Conservation (phyloP, 2,329 filamentous ascomycete species). For the Chrysoporthe austroafricana region DNA sequence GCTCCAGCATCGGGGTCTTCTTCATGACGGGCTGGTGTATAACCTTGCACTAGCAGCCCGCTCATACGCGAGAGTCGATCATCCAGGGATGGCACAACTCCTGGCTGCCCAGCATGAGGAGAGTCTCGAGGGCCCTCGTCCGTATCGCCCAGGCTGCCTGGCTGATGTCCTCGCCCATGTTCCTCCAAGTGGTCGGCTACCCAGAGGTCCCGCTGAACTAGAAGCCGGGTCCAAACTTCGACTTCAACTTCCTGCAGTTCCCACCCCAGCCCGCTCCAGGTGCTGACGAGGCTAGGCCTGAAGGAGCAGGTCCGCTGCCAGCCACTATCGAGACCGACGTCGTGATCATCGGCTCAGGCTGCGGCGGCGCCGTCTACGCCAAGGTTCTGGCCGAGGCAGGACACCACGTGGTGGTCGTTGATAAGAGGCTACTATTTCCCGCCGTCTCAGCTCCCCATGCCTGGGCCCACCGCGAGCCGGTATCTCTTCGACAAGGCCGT, state of each 20-base stretch:
- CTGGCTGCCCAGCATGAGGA: conserved; percentile 57
- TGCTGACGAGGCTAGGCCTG: not conserved
- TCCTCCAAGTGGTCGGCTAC: conserved; percentile 61
- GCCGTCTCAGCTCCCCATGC: conserved; percentile 72
- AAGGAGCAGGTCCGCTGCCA: conserved; percentile 41
- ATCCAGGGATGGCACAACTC: conserved; percentile 65
- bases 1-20: conserved; percentile 65
- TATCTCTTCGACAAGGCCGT: conserved; percentile 73
- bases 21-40: conserved; percentile 70
- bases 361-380: conserved; percentile 80
- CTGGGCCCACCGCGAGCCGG: conserved; percentile 57
- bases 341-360: conserved; percentile 84
- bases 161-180: conserved; percentile 57
- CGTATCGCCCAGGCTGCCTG: conserved; percentile 58
- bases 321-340: conserved; percentile 77
- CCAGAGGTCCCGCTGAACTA: conserved; percentile 57
- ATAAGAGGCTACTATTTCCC: conserved; percentile 80
- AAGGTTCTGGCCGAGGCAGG: conserved; percentile 81
- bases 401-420: conserved; percentile 75
- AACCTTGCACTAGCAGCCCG: conserved; percentile 64
- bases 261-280: conserved; percentile 35
- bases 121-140: conserved; percentile 59
- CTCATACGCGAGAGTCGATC: conserved; percentile 63
- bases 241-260: conserved; percentile 67
- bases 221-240: conserved; percentile 53